Percentiles rank a stretch among this genome's conserved stretches.
Evolutionary conservation across 257 asterid genomes (phyloP).

Genomic region (Schizonepeta tenuifolia): DNA sequence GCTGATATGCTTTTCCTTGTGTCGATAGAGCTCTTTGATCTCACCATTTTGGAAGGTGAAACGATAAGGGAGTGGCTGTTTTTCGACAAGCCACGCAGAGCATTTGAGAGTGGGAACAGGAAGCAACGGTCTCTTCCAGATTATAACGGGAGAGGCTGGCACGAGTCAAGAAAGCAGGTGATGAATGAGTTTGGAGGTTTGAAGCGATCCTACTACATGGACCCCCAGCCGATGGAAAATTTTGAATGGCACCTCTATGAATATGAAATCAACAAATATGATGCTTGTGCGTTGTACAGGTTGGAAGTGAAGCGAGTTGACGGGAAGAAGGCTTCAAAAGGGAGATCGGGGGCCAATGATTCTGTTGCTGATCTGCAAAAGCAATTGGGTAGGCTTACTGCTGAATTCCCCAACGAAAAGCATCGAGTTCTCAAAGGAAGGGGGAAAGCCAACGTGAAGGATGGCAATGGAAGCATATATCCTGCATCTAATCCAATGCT

Average conservation of each 20-base stretch:
- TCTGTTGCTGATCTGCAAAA: constrained; percentile 89
- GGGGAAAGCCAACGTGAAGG: constrained; percentile 44
- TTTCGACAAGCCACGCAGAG: constrained; percentile 93
- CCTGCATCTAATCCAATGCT: constrained; percentile 30
- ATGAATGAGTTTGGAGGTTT: constrained; percentile 79
- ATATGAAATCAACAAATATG: constrained; percentile 74
- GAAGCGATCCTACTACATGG: constrained; percentile 98
- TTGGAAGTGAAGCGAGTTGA: constrained; percentile 74
- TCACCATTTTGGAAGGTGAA: constrained; percentile 72
- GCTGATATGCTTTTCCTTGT: constrained; percentile 24
- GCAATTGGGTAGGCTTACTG: constrained; percentile 70
- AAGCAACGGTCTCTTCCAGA: constrained; percentile 95
- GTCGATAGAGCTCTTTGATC: constrained; percentile 80
- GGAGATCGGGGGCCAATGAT: constrained; percentile 56
- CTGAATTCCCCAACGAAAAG: constrained; percentile 65
- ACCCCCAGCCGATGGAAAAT: constrained; percentile 86
- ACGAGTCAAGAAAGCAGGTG: constrained; percentile 92
- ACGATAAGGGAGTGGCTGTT: constrained; percentile 92
- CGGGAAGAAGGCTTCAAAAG: constrained; percentile 73
- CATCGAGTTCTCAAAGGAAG: constrained; percentile 47
- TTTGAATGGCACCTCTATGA: constrained; percentile 93
- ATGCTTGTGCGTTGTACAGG: constrained; percentile 76
- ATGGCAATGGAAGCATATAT: constrained; percentile 29
- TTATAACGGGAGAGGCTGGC: constrained; percentile 97
- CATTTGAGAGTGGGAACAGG: constrained; percentile 92